Evolutionary conservation across 345 rosid species (phyloP).

Genomic region (Euphorbia lathyris): DNA sequence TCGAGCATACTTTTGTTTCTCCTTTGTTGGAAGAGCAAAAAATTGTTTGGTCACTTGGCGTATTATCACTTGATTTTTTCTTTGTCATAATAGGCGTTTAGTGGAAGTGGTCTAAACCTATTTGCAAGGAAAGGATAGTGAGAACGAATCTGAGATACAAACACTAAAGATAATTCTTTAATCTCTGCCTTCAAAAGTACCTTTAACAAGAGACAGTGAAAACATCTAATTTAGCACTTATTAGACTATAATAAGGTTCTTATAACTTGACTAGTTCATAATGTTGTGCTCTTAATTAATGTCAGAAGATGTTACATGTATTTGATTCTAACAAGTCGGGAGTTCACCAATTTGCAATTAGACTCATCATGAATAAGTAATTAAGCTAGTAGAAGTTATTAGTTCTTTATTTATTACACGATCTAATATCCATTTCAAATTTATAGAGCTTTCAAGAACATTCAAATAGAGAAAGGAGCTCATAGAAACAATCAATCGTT

Average conservation of each 20-base stretch:
- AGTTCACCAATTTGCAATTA: no score
- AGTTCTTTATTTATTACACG: no score
- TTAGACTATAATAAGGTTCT: slow-evolving; percentile 22
- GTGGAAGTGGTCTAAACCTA: slow-evolving; percentile 10
- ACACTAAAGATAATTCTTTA: slow-evolving; percentile 6
- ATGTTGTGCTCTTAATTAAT: no score
- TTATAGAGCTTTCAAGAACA: no score
- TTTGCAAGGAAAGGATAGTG: slow-evolving; percentile 2
- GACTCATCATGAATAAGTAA: no score
- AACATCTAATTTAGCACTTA: slow-evolving; percentile 24
- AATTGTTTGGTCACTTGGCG: slow-evolving; percentile 42
- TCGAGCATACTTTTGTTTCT: slow-evolving; percentile 53
- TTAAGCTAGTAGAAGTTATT: no score
- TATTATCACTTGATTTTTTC: slow-evolving; percentile 8
- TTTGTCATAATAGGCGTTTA: slow-evolving; percentile 7
- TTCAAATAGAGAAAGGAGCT: no score
- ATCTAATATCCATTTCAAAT: no score
- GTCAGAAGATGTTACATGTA: no score
- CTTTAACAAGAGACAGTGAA: slow-evolving; percentile 22
- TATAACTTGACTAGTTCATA: slow-evolving; percentile 8
- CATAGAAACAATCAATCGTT: no score
- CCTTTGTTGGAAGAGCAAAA: slow-evolving; percentile 51
- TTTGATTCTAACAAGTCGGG: no score
- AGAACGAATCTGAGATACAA: slow-evolving; percentile 16
- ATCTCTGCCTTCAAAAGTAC: slow-evolving; percentile 21